Percentiles rank a stretch among this genome's conserved stretches.
Conservation (phyloP, 2,329 filamentous ascomycete genomes). For the Chaetomiaceae sp. region DNA sequence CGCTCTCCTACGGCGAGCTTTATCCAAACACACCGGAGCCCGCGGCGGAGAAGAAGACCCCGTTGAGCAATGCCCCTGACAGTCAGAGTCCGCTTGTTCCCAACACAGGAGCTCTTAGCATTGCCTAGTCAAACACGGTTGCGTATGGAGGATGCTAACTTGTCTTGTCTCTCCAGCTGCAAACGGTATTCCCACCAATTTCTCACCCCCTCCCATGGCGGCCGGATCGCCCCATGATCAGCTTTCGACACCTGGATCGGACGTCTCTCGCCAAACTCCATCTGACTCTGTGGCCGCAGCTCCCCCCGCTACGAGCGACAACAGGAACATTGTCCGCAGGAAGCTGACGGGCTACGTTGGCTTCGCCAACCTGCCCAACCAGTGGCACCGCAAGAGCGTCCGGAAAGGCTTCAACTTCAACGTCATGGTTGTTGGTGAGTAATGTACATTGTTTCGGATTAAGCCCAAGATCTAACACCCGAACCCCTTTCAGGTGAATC, state of each 20-base stretch:
- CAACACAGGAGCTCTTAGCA: conserved; percentile 25
- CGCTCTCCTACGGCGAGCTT: conserved; percentile 46
- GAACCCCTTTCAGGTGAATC: conserved; percentile 73
- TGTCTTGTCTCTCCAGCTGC: conserved; percentile 34
- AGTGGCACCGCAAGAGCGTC: conserved; percentile 99
- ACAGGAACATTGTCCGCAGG: conserved; percentile 93
- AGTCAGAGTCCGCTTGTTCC: conserved; percentile 36
- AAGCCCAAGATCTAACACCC: not conserved
- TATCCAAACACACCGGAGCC: conserved; percentile 30
- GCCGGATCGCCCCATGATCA: conserved; percentile 39
- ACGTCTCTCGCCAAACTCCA: conserved; percentile 31
- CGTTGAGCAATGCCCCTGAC: conserved; percentile 16
- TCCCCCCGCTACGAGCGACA: conserved; percentile 55
- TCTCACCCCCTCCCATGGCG: conserved; percentile 40
- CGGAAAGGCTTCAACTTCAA: conserved; percentile 99
- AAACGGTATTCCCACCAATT: conserved; percentile 35
- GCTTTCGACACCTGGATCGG: conserved; percentile 31
- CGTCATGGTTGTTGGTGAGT: conserved; percentile 98
- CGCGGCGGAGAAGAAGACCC: conserved; percentile 1
- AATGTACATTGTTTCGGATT: not conserved
- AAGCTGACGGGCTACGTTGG: conserved; percentile 98
- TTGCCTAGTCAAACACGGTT: conserved; percentile 17
- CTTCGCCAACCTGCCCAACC: conserved; percentile 97
- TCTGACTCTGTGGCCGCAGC: conserved; percentile 38
- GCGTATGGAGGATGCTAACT: conserved; percentile 34